Base-by-base conservation (phyloP, 2,329 filamentous ascomycete genomes). In the Didymella keratinophila region DNA sequence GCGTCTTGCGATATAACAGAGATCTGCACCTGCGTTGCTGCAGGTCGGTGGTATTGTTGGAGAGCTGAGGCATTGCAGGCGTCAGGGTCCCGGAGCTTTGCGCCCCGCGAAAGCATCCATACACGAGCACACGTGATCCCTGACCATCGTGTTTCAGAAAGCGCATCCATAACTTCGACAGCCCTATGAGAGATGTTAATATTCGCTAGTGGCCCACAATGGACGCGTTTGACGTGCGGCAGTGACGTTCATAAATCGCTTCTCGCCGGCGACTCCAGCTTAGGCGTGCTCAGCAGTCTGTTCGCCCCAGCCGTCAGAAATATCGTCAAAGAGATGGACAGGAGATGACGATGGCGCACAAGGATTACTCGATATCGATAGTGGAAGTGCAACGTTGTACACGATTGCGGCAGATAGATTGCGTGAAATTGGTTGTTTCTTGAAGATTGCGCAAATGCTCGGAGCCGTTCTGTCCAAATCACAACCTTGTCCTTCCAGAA, bases 371-470 rank as follows among this genome's bases (percentile, higher is more conserved):
- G 44, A 42, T 56, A 55, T 63, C 52, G 50, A 61, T 57, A 56
- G 60, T 58, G 62, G 45, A 46, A 53, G 58, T 50, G 55, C 25
- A 47, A 56, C 56, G 25, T 46, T 49, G 27, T 56, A 44, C 52
- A 54, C 56, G 46, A 37, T 36, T 21, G 56, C 45, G 45, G 50
- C 56, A 60, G 53, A 60, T 73, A 71, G 47, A 71, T 72, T 70
- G 56, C 52, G 37, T 65, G 56, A 63, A 59, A 65, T 66, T 46
- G 54, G 55, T 51, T 48, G 32, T 27, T 27, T 43, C 41, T n/a
- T 27, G 7, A 27, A 43, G 3, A 43, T 27, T 43, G 21, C 41
- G 14, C 39, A 59, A 58, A 59, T 63, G 65, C 63, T 56, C 50
- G 62, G 62, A 61, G 61, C 57, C 57, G 20, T 60, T 41, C 51